phyloP scores from a whole-genome alignment of 495 filamentous ascomycete species.

The Extremus antarcticus region DNA sequence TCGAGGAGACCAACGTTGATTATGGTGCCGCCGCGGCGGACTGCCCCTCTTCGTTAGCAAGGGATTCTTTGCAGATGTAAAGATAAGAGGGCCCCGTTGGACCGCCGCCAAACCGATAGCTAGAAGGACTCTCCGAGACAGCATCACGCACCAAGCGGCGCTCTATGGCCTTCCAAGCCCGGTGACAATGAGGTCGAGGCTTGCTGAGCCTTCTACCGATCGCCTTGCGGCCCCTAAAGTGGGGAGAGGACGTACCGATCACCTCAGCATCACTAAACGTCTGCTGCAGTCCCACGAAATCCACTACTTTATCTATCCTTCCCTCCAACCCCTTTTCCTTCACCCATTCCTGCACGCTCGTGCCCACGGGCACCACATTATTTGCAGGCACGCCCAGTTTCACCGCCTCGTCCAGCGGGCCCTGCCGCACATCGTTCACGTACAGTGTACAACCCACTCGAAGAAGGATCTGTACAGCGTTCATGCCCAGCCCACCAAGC shows the following conservation, averaged over 20 bases:
- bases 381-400: neutral
- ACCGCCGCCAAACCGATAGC: no score
- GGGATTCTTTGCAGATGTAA: neutral
- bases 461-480: neutral
- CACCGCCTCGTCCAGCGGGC: neutral
- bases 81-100: no score
- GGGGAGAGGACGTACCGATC: neutral
- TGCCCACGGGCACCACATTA: neutral
- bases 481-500: neutral
- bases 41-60: neutral
- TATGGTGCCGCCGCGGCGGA: neutral
- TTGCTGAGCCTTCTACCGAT: no score
- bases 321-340: neutral
- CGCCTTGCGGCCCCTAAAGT: no score
- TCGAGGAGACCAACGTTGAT: neutral
- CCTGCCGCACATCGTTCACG: neutral
- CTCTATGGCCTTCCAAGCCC: no score
- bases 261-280: neutral
- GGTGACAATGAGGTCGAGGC: no score
- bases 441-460: neutral
- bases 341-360: neutral
- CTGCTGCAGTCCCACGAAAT: neutral
- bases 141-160: no score
- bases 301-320: neutral
- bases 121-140: no score